Evolutionary conservation across 768 basidiomycete species (phyloP).

Genomic region (Leccinum sublutescens): DNA sequence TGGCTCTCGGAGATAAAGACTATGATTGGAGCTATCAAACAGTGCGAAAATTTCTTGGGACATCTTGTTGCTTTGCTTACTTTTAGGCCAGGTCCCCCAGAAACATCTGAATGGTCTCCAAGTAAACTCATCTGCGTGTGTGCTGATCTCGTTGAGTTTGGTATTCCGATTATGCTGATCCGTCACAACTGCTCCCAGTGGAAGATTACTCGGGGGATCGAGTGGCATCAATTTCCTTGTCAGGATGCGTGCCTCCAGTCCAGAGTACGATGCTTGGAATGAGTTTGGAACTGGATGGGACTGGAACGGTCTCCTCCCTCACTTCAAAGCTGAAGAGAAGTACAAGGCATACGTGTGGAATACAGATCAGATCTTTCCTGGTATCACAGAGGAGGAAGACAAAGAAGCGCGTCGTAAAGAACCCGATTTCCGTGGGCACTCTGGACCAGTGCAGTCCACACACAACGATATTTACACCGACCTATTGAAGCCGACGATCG

Average conservation of each 20-base stretch:
- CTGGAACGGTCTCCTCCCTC: constrained; percentile 16
- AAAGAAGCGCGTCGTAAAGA: constrained; percentile 8
- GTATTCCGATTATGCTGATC: background rate
- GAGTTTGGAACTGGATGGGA: constrained; percentile 18
- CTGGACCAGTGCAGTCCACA: constrained; percentile 12
- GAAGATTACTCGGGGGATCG: constrained; percentile 20
- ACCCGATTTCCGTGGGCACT: constrained; percentile 11
- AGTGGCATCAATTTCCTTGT: constrained; percentile 19
- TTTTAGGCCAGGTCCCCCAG: constrained; percentile 13
- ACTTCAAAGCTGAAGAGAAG: constrained; percentile 15
- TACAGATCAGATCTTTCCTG: constrained; percentile 16
- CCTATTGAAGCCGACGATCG: constrained; percentile 11
- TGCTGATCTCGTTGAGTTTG: background rate
- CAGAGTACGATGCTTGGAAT: constrained; percentile 21
- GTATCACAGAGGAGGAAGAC: constrained; percentile 13
- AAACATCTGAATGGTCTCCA: constrained; percentile 1
- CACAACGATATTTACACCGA: constrained; percentile 17
- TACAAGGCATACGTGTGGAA: constrained; percentile 6
- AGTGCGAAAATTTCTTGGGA: constrained; percentile 1
- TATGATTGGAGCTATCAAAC: constrained; percentile 20
- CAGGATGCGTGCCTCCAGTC: constrained; percentile 20
- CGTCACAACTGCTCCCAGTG: background rate
- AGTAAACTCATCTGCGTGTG: constrained; percentile 6
- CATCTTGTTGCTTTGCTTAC: background rate
- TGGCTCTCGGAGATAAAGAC: constrained; percentile 1